A percentile compares a stretch with the other conserved stretches of the same genome.
Conservation (phyloP, 2,329 filamentous ascomycete species). For the Stemphylium lycopersici region DNA sequence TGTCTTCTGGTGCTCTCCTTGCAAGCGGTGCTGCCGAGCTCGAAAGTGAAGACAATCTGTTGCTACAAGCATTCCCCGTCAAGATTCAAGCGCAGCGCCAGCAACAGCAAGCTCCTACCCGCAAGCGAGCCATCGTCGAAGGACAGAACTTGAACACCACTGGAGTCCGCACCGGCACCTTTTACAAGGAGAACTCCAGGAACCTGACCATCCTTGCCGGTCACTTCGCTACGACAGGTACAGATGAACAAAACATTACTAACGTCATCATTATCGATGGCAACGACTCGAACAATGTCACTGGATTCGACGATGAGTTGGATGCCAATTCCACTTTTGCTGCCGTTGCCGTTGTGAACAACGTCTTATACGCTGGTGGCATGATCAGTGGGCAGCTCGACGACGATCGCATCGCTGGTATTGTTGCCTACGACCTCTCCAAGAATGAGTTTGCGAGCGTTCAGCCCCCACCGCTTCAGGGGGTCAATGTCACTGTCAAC, state of each 20-base stretch:
- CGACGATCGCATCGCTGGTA: slow-evolving; percentile 68
- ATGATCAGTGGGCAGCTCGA: slow-evolving; percentile 73
- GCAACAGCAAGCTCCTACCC: slow-evolving; percentile 36
- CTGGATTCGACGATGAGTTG: slow-evolving; percentile 71
- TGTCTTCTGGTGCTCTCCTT: slow-evolving; percentile 75
- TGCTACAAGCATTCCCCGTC: slow-evolving; percentile 55
- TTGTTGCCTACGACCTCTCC: slow-evolving; percentile 79
- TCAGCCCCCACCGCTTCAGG: slow-evolving; percentile 78
- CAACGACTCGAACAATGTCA: slow-evolving; percentile 68
- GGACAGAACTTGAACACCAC: slow-evolving; percentile 58
- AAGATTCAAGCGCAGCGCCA: slow-evolving; percentile 30
- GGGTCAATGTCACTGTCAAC: slow-evolving; percentile 73
- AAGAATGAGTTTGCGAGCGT: slow-evolving; percentile 64
- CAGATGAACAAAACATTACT: slow-evolving; percentile 72
- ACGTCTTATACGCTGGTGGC: slow-evolving; percentile 80
- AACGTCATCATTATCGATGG: slow-evolving; percentile 86
- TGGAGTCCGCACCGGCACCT: slow-evolving; percentile 79
- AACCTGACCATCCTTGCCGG: slow-evolving; percentile 91
- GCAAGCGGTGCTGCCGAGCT: slow-evolving; percentile 76
- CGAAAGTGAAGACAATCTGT: slow-evolving; percentile 40
- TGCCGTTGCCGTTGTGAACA: slow-evolving; percentile 60
- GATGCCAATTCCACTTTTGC: slow-evolving; percentile 76
- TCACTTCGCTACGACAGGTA: slow-evolving; percentile 75
- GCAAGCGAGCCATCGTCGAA: slow-evolving; percentile 52
- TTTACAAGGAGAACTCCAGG: slow-evolving; percentile 70